Conservation (phyloP, 768 basidiomycete species). For the Boletus rex-veris region DNA sequence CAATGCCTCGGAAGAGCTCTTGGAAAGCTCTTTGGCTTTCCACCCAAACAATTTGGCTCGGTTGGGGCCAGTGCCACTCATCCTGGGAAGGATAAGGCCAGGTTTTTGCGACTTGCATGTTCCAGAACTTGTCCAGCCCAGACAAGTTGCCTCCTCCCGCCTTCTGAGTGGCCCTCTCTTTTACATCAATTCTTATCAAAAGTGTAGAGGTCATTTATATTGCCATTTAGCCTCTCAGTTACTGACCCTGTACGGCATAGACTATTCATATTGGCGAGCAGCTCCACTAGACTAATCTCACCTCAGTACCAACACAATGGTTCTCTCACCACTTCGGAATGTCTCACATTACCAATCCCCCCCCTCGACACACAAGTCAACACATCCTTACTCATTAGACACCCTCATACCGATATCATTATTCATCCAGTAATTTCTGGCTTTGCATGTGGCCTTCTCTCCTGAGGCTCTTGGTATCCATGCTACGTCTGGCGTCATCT, state of each 20-base stretch:
- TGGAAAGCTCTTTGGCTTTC: slow-evolving; percentile 33
- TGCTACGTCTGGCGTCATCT: slow-evolving; percentile 11
- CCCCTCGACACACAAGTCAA: slow-evolving; percentile 3
- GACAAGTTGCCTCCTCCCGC: slow-evolving; percentile 73
- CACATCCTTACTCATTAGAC: slow-evolving; percentile 10
- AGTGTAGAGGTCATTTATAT: slow-evolving; percentile 39
- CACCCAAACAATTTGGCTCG: slow-evolving; percentile 28
- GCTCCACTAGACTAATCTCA: slow-evolving; percentile 38
- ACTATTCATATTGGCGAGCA: slow-evolving; percentile 36
- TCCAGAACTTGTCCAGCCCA: slow-evolving; percentile 85
- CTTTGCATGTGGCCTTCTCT: slow-evolving; percentile 28
- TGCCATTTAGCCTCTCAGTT: not conserved
- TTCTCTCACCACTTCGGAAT: slow-evolving; percentile 25
- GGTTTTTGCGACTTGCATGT: slow-evolving; percentile 77
- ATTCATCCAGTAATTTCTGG: slow-evolving; percentile 39
- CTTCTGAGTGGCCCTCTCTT: slow-evolving; percentile 45
- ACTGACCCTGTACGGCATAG: slow-evolving; percentile 27
- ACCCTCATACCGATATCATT: slow-evolving; percentile 37
- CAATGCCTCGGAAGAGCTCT: slow-evolving; percentile 36
- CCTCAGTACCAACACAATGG: slow-evolving; percentile 29
- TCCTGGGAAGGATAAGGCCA: slow-evolving; percentile 34
- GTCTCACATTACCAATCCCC: slow-evolving; percentile 21
- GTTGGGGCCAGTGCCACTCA: slow-evolving; percentile 25
- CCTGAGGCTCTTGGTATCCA: slow-evolving; percentile 29
- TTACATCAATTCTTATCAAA: slow-evolving; percentile 18